phyloP scores from a whole-genome alignment of 192 early-diverging fungal species.

The Backusella mclennaniae region DNA sequence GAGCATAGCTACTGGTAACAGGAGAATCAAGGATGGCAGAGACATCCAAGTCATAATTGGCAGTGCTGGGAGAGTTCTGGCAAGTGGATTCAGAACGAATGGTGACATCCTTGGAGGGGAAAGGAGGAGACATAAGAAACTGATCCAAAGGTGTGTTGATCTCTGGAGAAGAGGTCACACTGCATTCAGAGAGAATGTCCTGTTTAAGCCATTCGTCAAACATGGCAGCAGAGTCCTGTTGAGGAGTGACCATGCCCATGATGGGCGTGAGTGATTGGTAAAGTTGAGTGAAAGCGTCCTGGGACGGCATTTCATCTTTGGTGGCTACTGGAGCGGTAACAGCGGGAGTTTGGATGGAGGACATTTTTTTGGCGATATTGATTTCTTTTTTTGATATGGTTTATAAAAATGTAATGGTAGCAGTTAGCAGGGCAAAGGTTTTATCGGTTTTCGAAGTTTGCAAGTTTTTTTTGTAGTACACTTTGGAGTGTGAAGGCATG shows the following conservation, averaged over 20 bases:
- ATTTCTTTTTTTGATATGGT: neutral
- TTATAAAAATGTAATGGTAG: neutral
- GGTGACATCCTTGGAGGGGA: slow-evolving; percentile 7
- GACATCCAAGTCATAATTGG: slow-evolving; percentile 18
- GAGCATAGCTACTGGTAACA: neutral
- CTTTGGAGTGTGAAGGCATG: slow-evolving; percentile 22
- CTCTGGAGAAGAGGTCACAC: slow-evolving; percentile 25
- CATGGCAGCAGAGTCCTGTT: slow-evolving; percentile 16
- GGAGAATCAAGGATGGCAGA: slow-evolving; percentile 30
- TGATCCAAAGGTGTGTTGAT: slow-evolving; percentile 35
- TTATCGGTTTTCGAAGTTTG: slow-evolving; percentile 23
- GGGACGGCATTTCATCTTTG: slow-evolving; percentile 18
- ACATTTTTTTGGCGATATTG: slow-evolving; percentile 12
- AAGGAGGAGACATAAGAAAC: slow-evolving; percentile 30
- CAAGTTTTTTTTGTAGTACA: slow-evolving; percentile 23
- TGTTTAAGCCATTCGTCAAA: slow-evolving; percentile 49
- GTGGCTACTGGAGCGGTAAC: neutral
- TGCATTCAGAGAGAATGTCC: slow-evolving; percentile 37
- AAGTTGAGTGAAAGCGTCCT: slow-evolving; percentile 31
- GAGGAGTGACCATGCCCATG: neutral
- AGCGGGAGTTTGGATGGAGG: slow-evolving; percentile 15
- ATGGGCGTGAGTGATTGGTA: slow-evolving; percentile 25
- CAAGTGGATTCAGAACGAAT: neutral
- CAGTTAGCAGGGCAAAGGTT: slow-evolving; percentile 4
- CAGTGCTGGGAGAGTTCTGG: neutral